Evolutionary conservation across 345 rosid genomes (phyloP).

Genomic region (Eucalyptus sp.): DNA sequence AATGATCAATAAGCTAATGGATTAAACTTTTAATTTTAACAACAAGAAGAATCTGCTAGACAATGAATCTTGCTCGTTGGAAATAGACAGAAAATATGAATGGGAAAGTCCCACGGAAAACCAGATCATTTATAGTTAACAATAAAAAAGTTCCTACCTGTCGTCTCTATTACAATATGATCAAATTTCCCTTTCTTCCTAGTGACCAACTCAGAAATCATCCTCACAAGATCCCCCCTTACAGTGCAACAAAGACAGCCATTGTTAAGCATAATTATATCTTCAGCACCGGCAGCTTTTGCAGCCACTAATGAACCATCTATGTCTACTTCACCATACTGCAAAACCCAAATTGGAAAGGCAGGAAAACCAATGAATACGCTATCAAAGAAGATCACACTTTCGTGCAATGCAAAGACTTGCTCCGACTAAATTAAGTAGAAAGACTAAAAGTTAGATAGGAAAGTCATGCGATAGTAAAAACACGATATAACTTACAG

Average conservation of each 20-base stretch:
- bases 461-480: not conserved
- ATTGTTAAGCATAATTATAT: conserved; percentile 87
- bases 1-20: not conserved
- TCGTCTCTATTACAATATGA: conserved; percentile 89
- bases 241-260: conserved; percentile 98
- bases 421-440: not conserved
- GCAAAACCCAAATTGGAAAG: not conserved
- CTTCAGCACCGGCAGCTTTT: conserved; percentile 78
- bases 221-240: conserved; percentile 95
- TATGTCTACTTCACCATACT: conserved; percentile 93
- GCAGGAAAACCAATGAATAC: not conserved
- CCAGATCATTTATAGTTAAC: not conserved
- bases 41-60: not conserved
- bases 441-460: not conserved
- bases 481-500: not conserved
- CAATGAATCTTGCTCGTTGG: not conserved
- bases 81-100: not conserved
- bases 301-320: conserved; percentile 96
- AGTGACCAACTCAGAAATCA: conserved; percentile 73
- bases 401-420: not conserved
- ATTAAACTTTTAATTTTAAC: not conserved
- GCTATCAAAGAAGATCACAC: not conserved
- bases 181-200: conserved; percentile 82
- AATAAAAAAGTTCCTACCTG: conserved; percentile 31
- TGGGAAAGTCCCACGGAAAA: not conserved